Evolutionary conservation across 805 yeast genomes (phyloP).

Genomic region (Yamadazyma paraphyllophila): DNA sequence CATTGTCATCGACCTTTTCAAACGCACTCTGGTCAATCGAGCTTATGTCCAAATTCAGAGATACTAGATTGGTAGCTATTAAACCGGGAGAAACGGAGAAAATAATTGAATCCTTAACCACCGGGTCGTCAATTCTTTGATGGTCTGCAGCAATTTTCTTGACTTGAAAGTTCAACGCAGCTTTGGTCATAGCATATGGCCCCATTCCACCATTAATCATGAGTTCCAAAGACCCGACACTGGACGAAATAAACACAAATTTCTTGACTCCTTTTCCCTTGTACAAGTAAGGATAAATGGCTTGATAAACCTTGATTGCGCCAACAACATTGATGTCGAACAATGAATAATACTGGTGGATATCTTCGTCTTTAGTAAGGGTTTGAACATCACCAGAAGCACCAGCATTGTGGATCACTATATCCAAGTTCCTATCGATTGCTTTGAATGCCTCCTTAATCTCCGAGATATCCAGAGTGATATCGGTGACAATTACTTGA

Average conservation of each 20-base stretch:
- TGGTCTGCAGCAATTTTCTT: conserved; percentile 21
- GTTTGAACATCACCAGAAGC: not conserved
- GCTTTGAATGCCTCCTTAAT: conserved; percentile 9
- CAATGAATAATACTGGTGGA: not conserved
- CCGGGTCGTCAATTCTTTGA: not conserved
- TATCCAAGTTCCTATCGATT: conserved; percentile 27
- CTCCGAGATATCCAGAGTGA: not conserved
- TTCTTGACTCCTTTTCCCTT: conserved; percentile 2
- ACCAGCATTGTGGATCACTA: conserved; percentile 34
- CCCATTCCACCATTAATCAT: conserved; percentile 13
- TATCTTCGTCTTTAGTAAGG: not conserved
- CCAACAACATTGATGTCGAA: conserved; percentile 5
- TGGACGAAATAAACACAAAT: conserved; percentile 21
- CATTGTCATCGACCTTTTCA: not conserved
- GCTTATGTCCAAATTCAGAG: not conserved
- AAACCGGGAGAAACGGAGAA: conserved; percentile 39
- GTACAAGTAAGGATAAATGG: conserved; percentile 4
- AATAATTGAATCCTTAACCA: conserved; percentile 21
- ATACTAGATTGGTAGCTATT: conserved; percentile 35
- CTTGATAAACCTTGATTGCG: conserved; percentile 1
- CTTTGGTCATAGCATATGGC: conserved; percentile 33
- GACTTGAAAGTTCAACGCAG: conserved; percentile 29
- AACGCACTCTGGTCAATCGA: conserved; percentile 1
- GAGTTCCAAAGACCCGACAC: conserved; percentile 11
- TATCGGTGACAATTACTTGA: conserved; percentile 7